These are phyloP conservation scores for Alopecurus myosuroides DNA, from an alignment of 176 grass and related monocot species.

Conservation along the genomic window DNA sequence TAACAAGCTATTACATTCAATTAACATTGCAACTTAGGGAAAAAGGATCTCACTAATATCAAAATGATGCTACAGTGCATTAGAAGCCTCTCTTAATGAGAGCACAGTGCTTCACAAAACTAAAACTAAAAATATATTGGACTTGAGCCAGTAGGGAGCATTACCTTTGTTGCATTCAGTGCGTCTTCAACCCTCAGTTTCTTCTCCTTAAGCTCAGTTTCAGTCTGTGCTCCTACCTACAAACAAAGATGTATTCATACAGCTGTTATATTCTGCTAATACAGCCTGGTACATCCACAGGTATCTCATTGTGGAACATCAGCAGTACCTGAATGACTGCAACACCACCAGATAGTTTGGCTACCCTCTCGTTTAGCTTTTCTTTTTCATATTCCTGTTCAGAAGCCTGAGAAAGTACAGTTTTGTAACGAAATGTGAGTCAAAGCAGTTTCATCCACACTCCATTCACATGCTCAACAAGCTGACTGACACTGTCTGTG, in stretches of 20 bases:
- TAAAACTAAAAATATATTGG: not conserved
- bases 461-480: not conserved
- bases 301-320: not conserved
- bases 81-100: not conserved
- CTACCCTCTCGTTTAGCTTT: slow-evolving; percentile 61
- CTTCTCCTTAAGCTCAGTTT: slow-evolving; percentile 92
- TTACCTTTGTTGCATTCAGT: slow-evolving; percentile 87
- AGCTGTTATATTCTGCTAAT: not conserved
- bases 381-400: slow-evolving; percentile 71
- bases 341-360: slow-evolving; percentile 78
- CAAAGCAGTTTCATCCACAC: not conserved
- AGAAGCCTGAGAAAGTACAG: slow-evolving; percentile 1
- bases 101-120: not conserved
- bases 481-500: not conserved
- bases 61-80: not conserved
- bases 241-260: slow-evolving; percentile 3
- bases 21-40: too few species aligned
- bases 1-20: slow-evolving; percentile 6
- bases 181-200: slow-evolving; percentile 95
- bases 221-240: slow-evolving; percentile 92
- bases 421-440: not conserved
- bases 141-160: not conserved
- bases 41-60: too few species aligned
- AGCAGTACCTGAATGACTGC: slow-evolving; percentile 46
- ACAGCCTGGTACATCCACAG: not conserved